Conservation (phyloP, 192 early-diverging fungal genomes). For the Coemansia sp. region DNA sequence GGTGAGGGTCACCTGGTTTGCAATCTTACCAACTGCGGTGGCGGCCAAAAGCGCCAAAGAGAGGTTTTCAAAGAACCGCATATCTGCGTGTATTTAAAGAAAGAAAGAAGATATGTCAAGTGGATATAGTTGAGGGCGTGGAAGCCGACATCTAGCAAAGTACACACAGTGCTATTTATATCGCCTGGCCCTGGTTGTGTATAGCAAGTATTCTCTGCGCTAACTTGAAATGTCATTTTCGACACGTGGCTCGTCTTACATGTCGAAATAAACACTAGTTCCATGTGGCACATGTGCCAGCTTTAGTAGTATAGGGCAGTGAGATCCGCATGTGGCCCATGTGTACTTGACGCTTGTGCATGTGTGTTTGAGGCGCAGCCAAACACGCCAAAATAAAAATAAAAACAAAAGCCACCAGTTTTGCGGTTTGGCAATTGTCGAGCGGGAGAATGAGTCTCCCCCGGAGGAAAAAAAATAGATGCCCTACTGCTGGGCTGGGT, state of each 20-base stretch:
- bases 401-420: slow-evolving; percentile 7
- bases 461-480: background rate
- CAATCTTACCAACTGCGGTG: slow-evolving; percentile 19
- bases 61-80: slow-evolving; percentile 13
- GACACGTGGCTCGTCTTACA: background rate
- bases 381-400: background rate
- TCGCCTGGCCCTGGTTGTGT: background rate
- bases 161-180: background rate
- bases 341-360: background rate
- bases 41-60: slow-evolving; percentile 17
- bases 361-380: slow-evolving; percentile 6
- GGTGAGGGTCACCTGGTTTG: background rate
- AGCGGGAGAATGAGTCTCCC: background rate
- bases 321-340: background rate
- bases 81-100: background rate
- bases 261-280: background rate
- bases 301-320: background rate
- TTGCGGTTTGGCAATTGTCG: background rate
- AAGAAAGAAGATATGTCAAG: background rate
- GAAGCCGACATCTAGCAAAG: background rate
- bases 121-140: background rate
- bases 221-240: background rate
- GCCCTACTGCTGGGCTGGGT: background rate
- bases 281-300: background rate
- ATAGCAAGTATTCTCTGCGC: background rate